Percentiles rank a stretch among this genome's conserved stretches.
phyloP scores from a whole-genome alignment of 139 green algal species.

The Chlamydomonas sphaeroides region DNA sequence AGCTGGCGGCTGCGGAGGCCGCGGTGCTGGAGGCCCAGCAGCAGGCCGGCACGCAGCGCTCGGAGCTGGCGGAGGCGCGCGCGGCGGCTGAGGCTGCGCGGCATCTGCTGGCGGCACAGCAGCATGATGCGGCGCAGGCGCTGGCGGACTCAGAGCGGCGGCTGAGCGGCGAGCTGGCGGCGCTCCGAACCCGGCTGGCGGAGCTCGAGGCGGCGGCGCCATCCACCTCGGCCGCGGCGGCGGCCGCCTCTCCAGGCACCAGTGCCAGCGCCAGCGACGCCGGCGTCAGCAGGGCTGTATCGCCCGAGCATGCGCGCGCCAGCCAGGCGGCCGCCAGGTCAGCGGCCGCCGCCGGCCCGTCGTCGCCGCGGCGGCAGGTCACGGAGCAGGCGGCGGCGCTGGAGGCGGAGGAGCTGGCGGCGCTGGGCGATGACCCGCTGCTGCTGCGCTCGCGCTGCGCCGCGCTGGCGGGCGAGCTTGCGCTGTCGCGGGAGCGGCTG shows the following conservation, averaged over 20 bases:
- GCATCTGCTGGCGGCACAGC: too few relatives aligned
- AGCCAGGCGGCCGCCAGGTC: too few relatives aligned
- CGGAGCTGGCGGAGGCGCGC: not conserved
- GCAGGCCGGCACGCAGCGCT: too few relatives aligned
- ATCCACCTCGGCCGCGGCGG: too few relatives aligned
- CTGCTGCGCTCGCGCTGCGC: slow-evolving; percentile 3
- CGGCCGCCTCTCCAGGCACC: not conserved
- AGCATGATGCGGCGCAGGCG: too few relatives aligned
- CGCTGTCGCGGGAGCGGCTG: not conserved
- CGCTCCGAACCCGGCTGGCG: not conserved
- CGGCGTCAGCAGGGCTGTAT: not conserved
- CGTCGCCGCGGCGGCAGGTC: not conserved
- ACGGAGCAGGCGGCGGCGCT: not conserved
- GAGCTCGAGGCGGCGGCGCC: not conserved
- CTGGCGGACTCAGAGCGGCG: too few relatives aligned
- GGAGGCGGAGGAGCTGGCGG: not conserved
- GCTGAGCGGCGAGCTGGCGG: not conserved
- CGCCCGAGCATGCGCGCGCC: not conserved
- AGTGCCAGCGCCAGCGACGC: slow-evolving; percentile 7
- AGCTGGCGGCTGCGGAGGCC: too few relatives aligned
- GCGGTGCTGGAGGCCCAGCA: too few relatives aligned
- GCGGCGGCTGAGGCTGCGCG: too few relatives aligned
- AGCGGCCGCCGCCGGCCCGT: not conserved
- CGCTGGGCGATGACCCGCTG: not conserved
- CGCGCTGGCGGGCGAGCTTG: slow-evolving; percentile 8